Conservation (phyloP, 2,329 filamentous ascomycete species). For the Davidsoniella eucalypti region DNA sequence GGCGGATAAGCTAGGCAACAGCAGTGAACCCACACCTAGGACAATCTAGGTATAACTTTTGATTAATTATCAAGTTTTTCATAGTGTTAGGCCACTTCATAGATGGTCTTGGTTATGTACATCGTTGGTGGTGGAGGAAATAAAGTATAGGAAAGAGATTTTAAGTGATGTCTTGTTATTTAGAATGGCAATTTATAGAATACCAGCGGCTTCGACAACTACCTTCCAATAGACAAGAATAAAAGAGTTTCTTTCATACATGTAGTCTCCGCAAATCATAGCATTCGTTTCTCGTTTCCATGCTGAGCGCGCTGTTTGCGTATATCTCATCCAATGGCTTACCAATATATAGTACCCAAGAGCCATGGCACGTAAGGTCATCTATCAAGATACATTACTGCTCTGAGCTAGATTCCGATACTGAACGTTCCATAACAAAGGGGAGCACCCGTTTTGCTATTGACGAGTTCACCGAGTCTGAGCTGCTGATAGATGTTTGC, state of each 20-base stretch:
- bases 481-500: neutral
- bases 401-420: neutral
- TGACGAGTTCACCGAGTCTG: neutral
- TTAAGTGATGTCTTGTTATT: too few relatives aligned
- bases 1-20: too few relatives aligned
- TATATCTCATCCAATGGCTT: neutral
- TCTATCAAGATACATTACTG: too few relatives aligned
- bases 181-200: too few relatives aligned
- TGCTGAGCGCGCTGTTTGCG: too few relatives aligned
- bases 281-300: too few relatives aligned
- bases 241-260: too few relatives aligned
- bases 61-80: constrained; percentile 1
- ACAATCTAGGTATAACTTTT: neutral
- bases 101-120: constrained; percentile 14
- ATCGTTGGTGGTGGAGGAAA: neutral
- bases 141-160: neutral
- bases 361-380: neutral
- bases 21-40: too few relatives aligned
- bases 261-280: too few relatives aligned
- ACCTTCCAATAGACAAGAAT: too few relatives aligned
- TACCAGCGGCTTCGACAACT: too few relatives aligned
- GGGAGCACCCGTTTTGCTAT: neutral
- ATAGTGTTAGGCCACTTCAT: neutral
- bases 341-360: neutral
- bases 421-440: constrained; percentile 1